Base-by-base conservation (phyloP, 192 early-diverging fungal species). In the Podila epicladia region DNA sequence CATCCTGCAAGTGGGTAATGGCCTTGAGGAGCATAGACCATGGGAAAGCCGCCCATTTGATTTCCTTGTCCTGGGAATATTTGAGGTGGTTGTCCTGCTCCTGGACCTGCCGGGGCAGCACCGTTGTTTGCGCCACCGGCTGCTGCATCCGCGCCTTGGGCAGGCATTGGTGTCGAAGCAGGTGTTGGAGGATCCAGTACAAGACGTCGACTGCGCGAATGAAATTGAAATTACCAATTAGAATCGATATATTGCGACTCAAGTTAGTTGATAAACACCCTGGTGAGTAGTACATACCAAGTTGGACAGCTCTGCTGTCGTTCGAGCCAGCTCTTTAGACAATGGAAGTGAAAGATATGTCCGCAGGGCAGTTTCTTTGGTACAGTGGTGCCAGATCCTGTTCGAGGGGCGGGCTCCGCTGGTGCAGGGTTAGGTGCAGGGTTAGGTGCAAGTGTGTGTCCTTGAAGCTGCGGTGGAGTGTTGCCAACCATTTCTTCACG, bases 291-390 rank as follows among this genome's bases (percentile, higher is more conserved):
- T 11, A 29, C 62, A 64, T 86, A 92, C 90, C 97, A 99, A 1
- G 98, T 99, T 8, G 98, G 98, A 79, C 98, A 99, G 64, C 91
- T 95, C 74, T 98, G 98, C 77, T 99, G 98, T 65, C 97, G 76
- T 79, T 99, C 98, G 12, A 99, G 84, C 98, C 98, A 99, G 84
- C 94, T 97, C 59, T 95, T 87, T 45, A 99, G 85, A 82, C 98
- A 99, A 71, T 94, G 92, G 74, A 98, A 97, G 79, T 99, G 98
- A 73, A 99, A 99, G 26, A 99, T 93, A 67, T 99, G 98, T 1
- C 96, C 96, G 78, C 98, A 99, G 1, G 94, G 95, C 37, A 99
- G 87, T 61, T 94, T 95, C 82, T 99, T 99, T 19, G 98, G 96
- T 2, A 92, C 89, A 74, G 94, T 92, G 26, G 76, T 74, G 58